Conservation (phyloP, 495 filamentous ascomycete species). For the Penicillium coffeae region DNA sequence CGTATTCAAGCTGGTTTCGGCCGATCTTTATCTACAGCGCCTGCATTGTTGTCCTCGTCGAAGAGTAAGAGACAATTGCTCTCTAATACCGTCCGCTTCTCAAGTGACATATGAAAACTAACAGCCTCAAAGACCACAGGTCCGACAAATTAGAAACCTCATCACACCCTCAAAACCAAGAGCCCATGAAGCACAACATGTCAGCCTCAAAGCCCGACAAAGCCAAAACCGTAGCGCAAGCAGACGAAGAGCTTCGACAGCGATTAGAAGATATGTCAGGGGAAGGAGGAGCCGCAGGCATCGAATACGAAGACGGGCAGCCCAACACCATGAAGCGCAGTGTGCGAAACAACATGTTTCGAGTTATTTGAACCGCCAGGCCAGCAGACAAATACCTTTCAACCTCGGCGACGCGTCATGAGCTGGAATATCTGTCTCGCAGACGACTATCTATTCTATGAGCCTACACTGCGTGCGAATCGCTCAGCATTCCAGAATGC, state of each 20-base stretch:
- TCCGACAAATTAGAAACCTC: too few relatives aligned
- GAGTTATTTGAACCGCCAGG: slow-evolving; percentile 48
- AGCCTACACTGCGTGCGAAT: too few relatives aligned
- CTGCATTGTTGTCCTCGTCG: not conserved
- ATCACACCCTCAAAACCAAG: too few relatives aligned
- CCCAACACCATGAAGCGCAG: slow-evolving; percentile 72
- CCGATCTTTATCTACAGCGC: not conserved
- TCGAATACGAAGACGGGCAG: slow-evolving; percentile 76
- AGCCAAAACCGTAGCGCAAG: slow-evolving; percentile 53
- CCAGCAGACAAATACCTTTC: not conserved
- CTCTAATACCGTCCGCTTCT: not conserved
- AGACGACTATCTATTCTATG: too few relatives aligned
- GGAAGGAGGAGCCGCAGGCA: slow-evolving; percentile 70
- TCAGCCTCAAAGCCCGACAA: slow-evolving; percentile 4
- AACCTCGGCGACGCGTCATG: too few relatives aligned
- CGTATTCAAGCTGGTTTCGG: not conserved
- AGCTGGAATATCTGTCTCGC: too few relatives aligned
- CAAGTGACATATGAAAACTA: too few relatives aligned
- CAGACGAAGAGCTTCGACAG: slow-evolving; percentile 63
- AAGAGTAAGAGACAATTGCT: not conserved
- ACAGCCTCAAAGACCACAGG: too few relatives aligned
- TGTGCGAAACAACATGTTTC: slow-evolving; percentile 78
- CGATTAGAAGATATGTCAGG: slow-evolving; percentile 68
- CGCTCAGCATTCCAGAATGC: too few relatives aligned
- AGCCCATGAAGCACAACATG: slow-evolving; percentile 2